Conservation (phyloP, 1,139 yeast genomes). For the Yamadazyma sp. region DNA sequence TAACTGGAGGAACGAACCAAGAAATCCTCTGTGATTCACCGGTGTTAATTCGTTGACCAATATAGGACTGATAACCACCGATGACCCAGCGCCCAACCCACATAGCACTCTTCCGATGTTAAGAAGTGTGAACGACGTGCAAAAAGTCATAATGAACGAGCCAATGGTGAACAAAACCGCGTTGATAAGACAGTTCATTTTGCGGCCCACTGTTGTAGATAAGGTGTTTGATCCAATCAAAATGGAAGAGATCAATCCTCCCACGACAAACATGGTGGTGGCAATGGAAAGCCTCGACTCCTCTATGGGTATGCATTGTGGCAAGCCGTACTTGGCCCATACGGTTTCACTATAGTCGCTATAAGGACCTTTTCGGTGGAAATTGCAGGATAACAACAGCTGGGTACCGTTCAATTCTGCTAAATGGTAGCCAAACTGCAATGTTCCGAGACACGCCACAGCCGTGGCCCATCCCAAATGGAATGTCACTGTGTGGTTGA, state of each 20-base stretch:
- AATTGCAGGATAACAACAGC: slow-evolving; percentile 52
- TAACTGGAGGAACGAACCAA: slow-evolving; percentile 38
- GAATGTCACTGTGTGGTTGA: slow-evolving; percentile 27
- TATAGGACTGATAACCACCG: slow-evolving; percentile 39
- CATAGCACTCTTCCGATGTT: slow-evolving; percentile 31
- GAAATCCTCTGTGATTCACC: slow-evolving; percentile 36
- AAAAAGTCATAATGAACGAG: slow-evolving; percentile 25
- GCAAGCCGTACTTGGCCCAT: slow-evolving; percentile 25
- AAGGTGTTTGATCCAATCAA: slow-evolving; percentile 31
- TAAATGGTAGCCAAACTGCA: slow-evolving; percentile 91
- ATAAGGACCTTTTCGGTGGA: slow-evolving; percentile 22
- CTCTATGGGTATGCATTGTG: slow-evolving; percentile 31
- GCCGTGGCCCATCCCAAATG: slow-evolving; percentile 36
- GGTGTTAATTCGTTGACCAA: slow-evolving; percentile 41
- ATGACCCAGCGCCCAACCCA: slow-evolving; percentile 41
- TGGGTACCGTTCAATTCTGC: slow-evolving; percentile 88
- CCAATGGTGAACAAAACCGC: slow-evolving; percentile 28
- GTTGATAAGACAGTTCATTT: slow-evolving; percentile 22
- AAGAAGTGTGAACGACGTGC: slow-evolving; percentile 20
- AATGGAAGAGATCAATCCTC: slow-evolving; percentile 35
- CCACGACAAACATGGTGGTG: slow-evolving; percentile 39
- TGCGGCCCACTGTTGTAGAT: slow-evolving; percentile 27
- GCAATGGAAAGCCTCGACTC: slow-evolving; percentile 25
- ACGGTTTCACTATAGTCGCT: slow-evolving; percentile 25
- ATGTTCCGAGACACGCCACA: slow-evolving; percentile 65